Conservation (phyloP, 2,329 filamentous ascomycete genomes). For the Lachnum nothofagi region DNA sequence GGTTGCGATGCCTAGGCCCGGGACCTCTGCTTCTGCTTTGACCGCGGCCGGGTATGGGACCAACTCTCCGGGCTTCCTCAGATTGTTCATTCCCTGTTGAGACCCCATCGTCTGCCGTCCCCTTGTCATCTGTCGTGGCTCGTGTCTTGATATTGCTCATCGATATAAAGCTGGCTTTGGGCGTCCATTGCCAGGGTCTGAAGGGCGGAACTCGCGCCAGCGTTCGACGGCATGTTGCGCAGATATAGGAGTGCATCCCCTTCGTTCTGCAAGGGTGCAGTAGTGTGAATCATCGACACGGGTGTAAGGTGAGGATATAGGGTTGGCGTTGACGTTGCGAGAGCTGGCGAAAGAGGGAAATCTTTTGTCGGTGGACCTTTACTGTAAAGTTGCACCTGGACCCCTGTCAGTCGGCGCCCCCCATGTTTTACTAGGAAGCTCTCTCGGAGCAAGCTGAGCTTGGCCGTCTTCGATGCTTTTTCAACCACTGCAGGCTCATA, state of each 20-base stretch:
- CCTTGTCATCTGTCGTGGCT: constrained; percentile 9
- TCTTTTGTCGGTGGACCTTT: too few species aligned
- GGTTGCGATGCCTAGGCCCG: neutral
- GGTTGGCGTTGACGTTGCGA: neutral
- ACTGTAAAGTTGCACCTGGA: neutral
- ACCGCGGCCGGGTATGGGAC: neutral
- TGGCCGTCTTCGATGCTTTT: too few species aligned
- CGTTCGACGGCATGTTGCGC: constrained; percentile 28
- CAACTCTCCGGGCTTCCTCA: neutral
- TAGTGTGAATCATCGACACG: neutral
- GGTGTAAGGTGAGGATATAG: neutral
- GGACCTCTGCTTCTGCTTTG: constrained; percentile 4
- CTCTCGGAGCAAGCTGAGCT: neutral
- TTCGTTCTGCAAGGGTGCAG: neutral
- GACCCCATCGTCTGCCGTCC: constrained; percentile 6
- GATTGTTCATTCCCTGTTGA: constrained; percentile 5
- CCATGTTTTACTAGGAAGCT: neutral
- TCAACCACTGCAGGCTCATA: too few species aligned
- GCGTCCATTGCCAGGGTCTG: constrained; percentile 18
- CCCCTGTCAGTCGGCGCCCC: too few species aligned
- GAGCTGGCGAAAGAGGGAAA: too few species aligned
- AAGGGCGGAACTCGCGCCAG: constrained; percentile 15
- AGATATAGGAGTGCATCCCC: constrained; percentile 29
- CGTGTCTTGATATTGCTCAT: constrained; percentile 10
- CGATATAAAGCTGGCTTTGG: constrained; percentile 26